Conservation (phyloP, 2,329 filamentous ascomycete species). For the Cladosporium colombiae region DNA sequence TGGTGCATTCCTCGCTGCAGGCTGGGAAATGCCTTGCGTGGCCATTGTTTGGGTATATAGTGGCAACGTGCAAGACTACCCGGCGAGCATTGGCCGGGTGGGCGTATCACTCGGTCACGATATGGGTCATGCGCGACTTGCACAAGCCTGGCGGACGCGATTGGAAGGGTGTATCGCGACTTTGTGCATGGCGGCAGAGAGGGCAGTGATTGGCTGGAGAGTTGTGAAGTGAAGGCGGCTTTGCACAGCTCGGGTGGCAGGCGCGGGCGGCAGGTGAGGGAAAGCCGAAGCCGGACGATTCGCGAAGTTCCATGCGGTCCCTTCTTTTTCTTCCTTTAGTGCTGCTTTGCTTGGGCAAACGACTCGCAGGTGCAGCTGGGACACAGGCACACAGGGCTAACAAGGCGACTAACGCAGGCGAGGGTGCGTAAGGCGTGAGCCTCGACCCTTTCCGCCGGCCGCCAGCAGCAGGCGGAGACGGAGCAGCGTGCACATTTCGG, state of each 20-base stretch:
- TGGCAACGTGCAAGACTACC: not conserved
- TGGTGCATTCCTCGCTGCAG: not conserved
- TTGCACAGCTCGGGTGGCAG: not conserved
- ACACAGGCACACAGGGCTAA: not conserved
- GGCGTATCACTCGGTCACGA: not conserved
- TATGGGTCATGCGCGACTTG: not conserved
- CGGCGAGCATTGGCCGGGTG: not conserved
- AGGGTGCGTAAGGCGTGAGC: not conserved
- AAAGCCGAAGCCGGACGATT: not conserved
- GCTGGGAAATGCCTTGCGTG: not conserved
- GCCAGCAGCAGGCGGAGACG: not conserved
- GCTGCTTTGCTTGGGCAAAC: not conserved
- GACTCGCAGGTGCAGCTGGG: not conserved
- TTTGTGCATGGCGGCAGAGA: not conserved
- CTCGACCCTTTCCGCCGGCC: not conserved
- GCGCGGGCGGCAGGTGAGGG: not conserved
- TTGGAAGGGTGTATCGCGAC: not conserved
- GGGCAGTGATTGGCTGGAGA: not conserved
- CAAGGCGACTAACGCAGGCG: not conserved
- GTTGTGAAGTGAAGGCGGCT: not conserved
- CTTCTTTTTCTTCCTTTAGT: not conserved
- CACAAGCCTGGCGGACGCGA: not conserved
- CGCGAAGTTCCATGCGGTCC: not conserved
- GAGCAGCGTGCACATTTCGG: slow-evolving; percentile 1
- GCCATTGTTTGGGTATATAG: not conserved